Evolutionary conservation across 1,139 yeast species (phyloP), one percentile per base, ranked within the genome.

Genomic region (Taphrina betulina): DNA sequence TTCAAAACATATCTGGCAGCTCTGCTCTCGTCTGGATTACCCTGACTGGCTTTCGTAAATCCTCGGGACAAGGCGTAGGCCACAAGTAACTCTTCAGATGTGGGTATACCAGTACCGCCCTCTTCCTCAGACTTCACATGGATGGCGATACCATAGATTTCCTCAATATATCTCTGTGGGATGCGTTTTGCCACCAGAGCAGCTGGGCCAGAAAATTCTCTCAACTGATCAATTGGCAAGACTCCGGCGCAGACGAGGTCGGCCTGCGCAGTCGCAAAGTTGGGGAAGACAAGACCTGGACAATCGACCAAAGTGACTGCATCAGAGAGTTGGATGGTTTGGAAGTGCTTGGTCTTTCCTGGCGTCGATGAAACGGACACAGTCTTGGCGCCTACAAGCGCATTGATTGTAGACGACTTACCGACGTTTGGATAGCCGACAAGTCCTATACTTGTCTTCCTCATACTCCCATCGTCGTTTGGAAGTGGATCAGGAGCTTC

Each of bases 331-430:
- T 83, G 81, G 61, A 94, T 89, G 1, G 99, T 94, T 75, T 94
- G 99, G 77, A 94, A 94, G 76, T 94, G 99, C 70, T 94, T 94
- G 16, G 99, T 94, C 70, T 94, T 94, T 74, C 99, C 99, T 4
- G 99, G 99, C 0, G 98, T 94, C 1, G 98, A 78, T 1, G 98
- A 92, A 36, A 94, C 98, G 0, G 97, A 89, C 10, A 94, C 99
- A 68, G 88, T 90, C 68, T 94, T 94, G 23, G 96, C 82, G 19
- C 98, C 98, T 51, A 92, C 94, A 51, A 94, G 77, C 0, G 97
- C 96, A 70, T 90, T 90, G 65, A 90, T 90, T 8, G 97, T 90
- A 8, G 96, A 89, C 1, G 96, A 90, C 70, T 90, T 90, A 76
- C 97, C 97, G 53, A 90, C 97, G 69, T 90, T 88, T 29, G 95